Percentiles rank a stretch among this genome's conserved stretches.
These are phyloP conservation scores for Balakata baccata DNA, from an alignment of 345 rosid genomes.

Conservation along the genomic window DNA sequence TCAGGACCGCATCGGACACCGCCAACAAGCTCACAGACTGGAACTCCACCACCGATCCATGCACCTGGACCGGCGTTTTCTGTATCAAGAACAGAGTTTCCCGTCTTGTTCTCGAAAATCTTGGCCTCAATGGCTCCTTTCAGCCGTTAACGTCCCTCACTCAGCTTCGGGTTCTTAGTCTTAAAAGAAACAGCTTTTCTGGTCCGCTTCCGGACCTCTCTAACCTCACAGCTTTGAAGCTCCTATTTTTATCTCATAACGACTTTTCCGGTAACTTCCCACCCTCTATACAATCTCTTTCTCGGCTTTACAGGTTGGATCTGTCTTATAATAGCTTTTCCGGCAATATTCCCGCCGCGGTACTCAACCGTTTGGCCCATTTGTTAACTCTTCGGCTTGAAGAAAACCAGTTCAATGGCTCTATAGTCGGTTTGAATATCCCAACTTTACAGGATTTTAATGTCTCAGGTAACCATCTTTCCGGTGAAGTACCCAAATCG, in stretches of 20 bases:
- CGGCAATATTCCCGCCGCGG: conserved; percentile 50
- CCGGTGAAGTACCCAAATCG: conserved; percentile 66
- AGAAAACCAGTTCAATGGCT: conserved; percentile 56
- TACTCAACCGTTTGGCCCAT: conserved; percentile 52
- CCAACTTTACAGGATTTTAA: conserved; percentile 72
- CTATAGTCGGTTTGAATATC: conserved; percentile 41
- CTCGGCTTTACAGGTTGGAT: conserved; percentile 72
- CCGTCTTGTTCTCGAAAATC: conserved; percentile 65
- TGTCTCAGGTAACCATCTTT: conserved; percentile 55
- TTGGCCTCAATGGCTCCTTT: conserved; percentile 54
- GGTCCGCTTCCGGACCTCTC: conserved; percentile 67
- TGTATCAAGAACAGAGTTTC: conserved; percentile 58
- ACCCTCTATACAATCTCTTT: conserved; percentile 38
- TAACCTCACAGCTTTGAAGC: conserved; percentile 64
- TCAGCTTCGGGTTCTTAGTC: conserved; percentile 78
- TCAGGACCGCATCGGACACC: conserved; percentile 56
- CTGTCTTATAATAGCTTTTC: conserved; percentile 75
- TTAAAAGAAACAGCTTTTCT: conserved; percentile 57
- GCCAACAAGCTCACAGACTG: conserved; percentile 53
- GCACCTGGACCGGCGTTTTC: conserved; percentile 69
- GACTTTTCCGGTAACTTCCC: conserved; percentile 68
- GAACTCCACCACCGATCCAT: conserved; percentile 52
- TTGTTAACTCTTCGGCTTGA: conserved; percentile 77
- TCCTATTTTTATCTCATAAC: conserved; percentile 71
- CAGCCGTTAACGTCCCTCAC: conserved; percentile 47